Evolutionary conservation across 257 asterid genomes (phyloP), one percentile per base, ranked within the genome.

Genomic region (Fraxinus excelsior): DNA sequence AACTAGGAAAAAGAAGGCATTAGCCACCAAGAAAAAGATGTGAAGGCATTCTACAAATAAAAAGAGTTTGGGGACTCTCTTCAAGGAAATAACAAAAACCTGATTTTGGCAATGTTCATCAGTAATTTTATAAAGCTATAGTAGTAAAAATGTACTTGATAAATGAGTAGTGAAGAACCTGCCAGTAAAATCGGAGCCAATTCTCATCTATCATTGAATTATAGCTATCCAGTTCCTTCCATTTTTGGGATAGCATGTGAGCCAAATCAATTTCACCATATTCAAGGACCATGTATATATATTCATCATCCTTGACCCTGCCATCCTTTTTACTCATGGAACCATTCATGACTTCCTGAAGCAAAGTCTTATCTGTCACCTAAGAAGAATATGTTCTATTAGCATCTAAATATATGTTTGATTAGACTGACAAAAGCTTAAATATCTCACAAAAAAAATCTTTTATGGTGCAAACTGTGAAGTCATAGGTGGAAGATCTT

Each of bases 181-280:
- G 96, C 98, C 98, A 96, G 83, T 96, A 93, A 89, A 93, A 96
- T 28, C 99, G 91, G 58, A 96, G 97, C 99, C 99, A 96, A 81
- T 93, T 96, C 82, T 96, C 97, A 86, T 93, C 98, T 75, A 96
- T 93, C 78, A 82, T 85, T 64, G 87, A 80, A 73, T 74, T 70
- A 69, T 87, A 80, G 73, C 83, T 83, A 75, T 93, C 97, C 72
- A 96, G 81, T 80, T 91, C 97, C 87, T 84, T 91, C 98, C 97
- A 96, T 81, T 96, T 91, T 58, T 90, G 96, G 73, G 97, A 87
- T 56, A 96, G 96, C 99, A 96, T 96, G 92, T 93, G 97, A 31
- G 99, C 99, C 82, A 96, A 86, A 87, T 96, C 99, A 70, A 93
- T 96, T 87, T 96, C 99, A 76, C 99, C 99, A 73, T 93, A 96